phyloP scores from a whole-genome alignment of 495 filamentous ascomycete genomes.

The Beverwykella pulmonaria region DNA sequence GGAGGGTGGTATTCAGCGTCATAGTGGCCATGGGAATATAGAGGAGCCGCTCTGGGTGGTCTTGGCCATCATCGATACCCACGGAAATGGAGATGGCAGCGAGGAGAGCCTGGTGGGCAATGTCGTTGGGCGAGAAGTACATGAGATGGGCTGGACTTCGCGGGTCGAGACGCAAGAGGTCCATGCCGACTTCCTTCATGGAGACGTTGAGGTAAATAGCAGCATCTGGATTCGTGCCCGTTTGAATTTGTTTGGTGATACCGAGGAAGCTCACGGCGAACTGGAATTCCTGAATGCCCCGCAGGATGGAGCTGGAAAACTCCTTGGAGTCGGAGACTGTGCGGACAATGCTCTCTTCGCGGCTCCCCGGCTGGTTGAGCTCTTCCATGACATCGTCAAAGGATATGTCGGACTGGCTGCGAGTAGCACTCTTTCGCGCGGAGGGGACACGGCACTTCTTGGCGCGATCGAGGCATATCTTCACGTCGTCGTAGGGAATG shows the following conservation, averaged over 20 bases:
- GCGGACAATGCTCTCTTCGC: constrained; percentile 74
- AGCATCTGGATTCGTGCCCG: constrained; percentile 63
- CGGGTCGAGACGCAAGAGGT: constrained; percentile 89
- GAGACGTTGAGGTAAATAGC: constrained; percentile 81
- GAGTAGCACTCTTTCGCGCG: constrained; percentile 37
- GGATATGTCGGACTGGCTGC: constrained; percentile 56
- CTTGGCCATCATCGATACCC: constrained; percentile 83
- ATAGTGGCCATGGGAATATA: constrained; percentile 98
- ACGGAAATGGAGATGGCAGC: constrained; percentile 90
- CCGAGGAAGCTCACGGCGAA: constrained; percentile 92
- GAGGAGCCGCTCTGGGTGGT: constrained; percentile 80
- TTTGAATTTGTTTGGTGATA: constrained; percentile 73
- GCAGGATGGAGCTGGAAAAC: constrained; percentile 84
- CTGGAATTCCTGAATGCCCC: constrained; percentile 94
- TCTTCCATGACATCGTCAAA: constrained; percentile 80
- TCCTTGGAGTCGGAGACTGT: constrained; percentile 92
- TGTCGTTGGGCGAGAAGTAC: constrained; percentile 93
- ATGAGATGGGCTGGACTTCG: constrained; percentile 95
- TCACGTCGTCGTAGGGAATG: constrained; percentile 85
- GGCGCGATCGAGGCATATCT: constrained; percentile 58
- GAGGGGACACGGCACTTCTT: constrained; percentile 47
- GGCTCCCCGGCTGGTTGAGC: constrained; percentile 69
- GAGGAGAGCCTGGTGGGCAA: constrained; percentile 92
- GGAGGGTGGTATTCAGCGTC: constrained; percentile 90
- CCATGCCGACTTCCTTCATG: constrained; percentile 94